phyloP scores from a whole-genome alignment of 495 filamentous ascomycete genomes.

The Entonaema liquescens region DNA sequence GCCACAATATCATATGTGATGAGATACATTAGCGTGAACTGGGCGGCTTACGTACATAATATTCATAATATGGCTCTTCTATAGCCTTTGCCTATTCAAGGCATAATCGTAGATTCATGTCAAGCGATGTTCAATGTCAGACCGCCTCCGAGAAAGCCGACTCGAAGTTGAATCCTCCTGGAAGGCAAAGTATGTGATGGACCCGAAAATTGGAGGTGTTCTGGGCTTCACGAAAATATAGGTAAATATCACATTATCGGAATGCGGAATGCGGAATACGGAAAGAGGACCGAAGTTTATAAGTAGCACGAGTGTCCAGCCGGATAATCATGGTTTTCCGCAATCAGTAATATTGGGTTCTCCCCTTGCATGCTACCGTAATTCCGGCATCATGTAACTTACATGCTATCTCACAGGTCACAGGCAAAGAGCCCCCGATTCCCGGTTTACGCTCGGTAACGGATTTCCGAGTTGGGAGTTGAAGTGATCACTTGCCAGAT shows the following conservation, averaged over 20 bases:
- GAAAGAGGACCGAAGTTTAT: neutral
- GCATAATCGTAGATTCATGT: neutral
- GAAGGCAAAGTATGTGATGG: neutral
- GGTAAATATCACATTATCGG: neutral
- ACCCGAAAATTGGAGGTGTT: neutral
- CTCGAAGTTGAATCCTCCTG: neutral
- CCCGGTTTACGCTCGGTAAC: neutral
- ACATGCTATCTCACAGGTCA: neutral
- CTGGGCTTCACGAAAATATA: neutral
- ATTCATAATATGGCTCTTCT: neutral
- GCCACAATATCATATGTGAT: neutral
- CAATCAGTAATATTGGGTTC: neutral
- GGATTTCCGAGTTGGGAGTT: slow-evolving; percentile 7
- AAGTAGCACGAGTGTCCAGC: neutral
- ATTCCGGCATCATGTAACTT: neutral
- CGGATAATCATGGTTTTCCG: neutral
- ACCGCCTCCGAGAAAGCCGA: neutral
- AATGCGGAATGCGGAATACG: neutral
- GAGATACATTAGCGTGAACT: neutral
- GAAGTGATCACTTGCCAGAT: neutral
- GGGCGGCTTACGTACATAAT: slow-evolving; percentile 4
- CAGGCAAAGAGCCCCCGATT: neutral
- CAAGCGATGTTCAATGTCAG: slow-evolving; percentile 4
- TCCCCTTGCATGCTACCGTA: neutral
- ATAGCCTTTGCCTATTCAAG: neutral